These are phyloP conservation scores for Podospora bellae-mahoneyi DNA, from an alignment of 495 filamentous ascomycete genomes.

Conservation along the genomic window DNA sequence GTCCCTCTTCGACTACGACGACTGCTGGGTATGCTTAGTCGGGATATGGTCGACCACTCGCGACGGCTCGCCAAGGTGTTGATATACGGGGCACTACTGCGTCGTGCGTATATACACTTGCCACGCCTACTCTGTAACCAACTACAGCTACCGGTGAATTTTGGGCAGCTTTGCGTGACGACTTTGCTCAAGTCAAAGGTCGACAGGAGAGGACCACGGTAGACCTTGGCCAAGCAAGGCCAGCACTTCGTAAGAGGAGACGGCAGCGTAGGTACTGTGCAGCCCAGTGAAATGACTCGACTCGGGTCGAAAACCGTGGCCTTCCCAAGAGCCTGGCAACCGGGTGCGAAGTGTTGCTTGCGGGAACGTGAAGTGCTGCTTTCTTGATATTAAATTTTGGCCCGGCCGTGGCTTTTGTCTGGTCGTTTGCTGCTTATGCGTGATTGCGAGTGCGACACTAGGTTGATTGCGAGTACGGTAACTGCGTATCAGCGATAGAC, in stretches of 20 bases:
- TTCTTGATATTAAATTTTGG: not conserved
- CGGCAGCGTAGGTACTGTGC: not conserved
- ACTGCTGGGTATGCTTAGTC: not conserved
- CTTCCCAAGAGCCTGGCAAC: constrained; percentile 3
- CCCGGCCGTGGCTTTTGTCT: not conserved
- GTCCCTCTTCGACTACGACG: not conserved
- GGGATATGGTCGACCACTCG: not conserved
- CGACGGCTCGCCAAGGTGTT: not conserved
- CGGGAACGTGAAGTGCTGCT: not conserved
- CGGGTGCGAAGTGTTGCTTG: not conserved
- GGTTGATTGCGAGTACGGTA: not conserved
- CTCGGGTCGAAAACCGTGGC: not conserved
- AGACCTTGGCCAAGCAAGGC: not conserved
- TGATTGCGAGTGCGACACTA: not conserved
- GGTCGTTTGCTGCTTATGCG: not conserved
- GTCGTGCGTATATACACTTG: not conserved
- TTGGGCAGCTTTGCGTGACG: not conserved
- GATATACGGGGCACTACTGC: not conserved
- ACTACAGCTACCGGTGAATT: not conserved
- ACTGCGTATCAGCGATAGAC: not conserved
- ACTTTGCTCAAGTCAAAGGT: constrained; percentile 1
- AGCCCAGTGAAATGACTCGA: not conserved
- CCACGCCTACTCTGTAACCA: not conserved
- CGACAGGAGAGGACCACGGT: not conserved
- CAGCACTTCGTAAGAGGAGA: not conserved